Conservation (phyloP, 1,284 basidiomycete genomes). For the Polyporus tsugae region DNA sequence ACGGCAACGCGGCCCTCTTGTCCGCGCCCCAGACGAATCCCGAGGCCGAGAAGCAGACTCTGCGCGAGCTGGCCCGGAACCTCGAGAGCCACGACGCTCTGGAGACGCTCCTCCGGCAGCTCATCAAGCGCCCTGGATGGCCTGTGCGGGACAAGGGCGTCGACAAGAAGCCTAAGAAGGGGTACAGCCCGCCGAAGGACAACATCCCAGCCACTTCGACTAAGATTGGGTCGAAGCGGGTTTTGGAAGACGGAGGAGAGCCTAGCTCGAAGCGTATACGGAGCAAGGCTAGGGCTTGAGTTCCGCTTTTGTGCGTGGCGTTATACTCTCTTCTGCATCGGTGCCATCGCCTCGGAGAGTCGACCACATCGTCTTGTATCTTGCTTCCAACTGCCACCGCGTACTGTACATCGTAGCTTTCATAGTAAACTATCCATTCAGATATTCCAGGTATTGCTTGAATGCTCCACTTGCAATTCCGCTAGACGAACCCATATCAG, state of each 20-base stretch:
- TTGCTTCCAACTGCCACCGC: not conserved
- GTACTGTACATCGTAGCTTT: not conserved
- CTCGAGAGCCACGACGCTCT: not conserved
- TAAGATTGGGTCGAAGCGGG: not conserved
- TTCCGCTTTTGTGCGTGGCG: not conserved
- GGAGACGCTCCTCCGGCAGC: not conserved
- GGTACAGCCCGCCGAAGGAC: not conserved
- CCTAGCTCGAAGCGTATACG: not conserved
- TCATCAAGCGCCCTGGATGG: not conserved
- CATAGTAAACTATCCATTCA: not conserved
- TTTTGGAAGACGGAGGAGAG: not conserved
- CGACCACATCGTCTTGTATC: not conserved
- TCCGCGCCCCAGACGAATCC: too few relatives aligned
- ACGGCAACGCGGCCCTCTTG: too few relatives aligned
- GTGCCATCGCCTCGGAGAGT: not conserved
- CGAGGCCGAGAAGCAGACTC: too few relatives aligned
- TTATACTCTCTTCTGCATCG: not conserved
- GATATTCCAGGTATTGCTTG: too few relatives aligned
- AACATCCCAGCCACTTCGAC: slow-evolving; percentile 1
- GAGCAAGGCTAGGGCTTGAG: not conserved
- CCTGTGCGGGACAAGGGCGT: not conserved
- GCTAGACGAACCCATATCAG: too few relatives aligned
- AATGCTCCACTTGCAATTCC: too few relatives aligned
- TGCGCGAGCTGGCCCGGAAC: too few relatives aligned
- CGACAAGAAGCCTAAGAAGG: not conserved